These are phyloP conservation scores for Escovopsis sp. DNA, from an alignment of 2,329 filamentous ascomycete genomes.

Conservation along the genomic window DNA sequence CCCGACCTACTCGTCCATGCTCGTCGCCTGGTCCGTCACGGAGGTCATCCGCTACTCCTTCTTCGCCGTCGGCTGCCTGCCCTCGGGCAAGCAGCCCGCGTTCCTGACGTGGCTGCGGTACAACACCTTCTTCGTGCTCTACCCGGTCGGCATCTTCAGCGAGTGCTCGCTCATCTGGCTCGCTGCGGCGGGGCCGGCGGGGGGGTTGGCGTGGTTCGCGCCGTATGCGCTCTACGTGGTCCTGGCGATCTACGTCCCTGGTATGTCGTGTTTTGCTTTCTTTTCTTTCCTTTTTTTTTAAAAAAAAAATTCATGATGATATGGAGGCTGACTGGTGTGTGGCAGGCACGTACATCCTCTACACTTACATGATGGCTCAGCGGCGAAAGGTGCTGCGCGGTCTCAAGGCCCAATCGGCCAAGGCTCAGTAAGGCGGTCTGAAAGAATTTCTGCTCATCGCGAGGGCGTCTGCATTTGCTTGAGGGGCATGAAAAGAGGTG, in stretches of 20 bases:
- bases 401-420: constrained; percentile 33
- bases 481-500: no score
- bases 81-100: constrained; percentile 41
- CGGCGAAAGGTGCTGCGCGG: constrained; percentile 62
- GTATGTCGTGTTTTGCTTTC: constrained; percentile 32
- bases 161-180: constrained; percentile 71
- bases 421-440: constrained; percentile 22
- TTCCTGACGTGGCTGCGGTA: constrained; percentile 71
- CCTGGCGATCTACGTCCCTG: constrained; percentile 64
- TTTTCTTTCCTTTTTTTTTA: no score
- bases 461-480: no score
- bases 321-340: background rate
- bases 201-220: constrained; percentile 29
- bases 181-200: constrained; percentile 44
- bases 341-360: constrained; percentile 63
- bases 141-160: constrained; percentile 79
- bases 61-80: constrained; percentile 47
- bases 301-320: no score
- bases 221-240: constrained; percentile 49
- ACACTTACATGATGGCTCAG: constrained; percentile 91
- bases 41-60: constrained; percentile 90
- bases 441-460: no score
- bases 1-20: constrained; percentile 59
- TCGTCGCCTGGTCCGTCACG: constrained; percentile 76
- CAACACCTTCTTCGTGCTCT: constrained; percentile 86